Evolutionary conservation across 495 filamentous ascomycete genomes (phyloP).

Genomic region (Pseudotulostoma volvatum): DNA sequence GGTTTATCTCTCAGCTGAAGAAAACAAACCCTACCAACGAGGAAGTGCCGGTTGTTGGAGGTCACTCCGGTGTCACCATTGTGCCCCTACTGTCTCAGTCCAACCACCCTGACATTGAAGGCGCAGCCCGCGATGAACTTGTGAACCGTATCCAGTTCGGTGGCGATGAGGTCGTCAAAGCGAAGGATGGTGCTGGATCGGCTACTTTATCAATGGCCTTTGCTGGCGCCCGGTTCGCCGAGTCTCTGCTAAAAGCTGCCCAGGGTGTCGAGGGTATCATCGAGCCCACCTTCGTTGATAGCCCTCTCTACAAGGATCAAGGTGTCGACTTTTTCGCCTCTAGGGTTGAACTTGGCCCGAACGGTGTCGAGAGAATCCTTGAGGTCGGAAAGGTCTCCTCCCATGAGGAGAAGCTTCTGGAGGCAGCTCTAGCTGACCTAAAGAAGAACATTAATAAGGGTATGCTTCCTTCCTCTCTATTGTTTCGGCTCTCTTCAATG

Average conservation of each 20-base stretch:
- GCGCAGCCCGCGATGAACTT: constrained; percentile 56
- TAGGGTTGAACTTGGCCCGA: constrained; percentile 84
- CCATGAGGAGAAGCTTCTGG: constrained; percentile 77
- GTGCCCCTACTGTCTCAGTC: constrained; percentile 95
- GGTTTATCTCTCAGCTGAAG: constrained; percentile 93
- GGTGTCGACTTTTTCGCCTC: constrained; percentile 92
- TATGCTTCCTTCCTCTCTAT: constrained; percentile 3
- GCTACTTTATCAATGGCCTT: constrained; percentile 98
- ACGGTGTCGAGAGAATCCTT: constrained; percentile 87
- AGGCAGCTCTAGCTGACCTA: constrained; percentile 68
- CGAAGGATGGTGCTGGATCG: constrained; percentile 95
- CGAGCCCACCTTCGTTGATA: constrained; percentile 94
- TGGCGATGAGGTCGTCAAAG: constrained; percentile 98
- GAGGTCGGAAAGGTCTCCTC: constrained; percentile 65
- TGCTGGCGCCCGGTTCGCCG: constrained; percentile 94
- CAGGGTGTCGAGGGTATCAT: constrained; percentile 89
- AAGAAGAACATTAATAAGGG: constrained; percentile 78
- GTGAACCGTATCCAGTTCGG: constrained; percentile 96
- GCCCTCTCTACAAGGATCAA: constrained; percentile 92
- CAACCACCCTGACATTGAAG: constrained; percentile 63
- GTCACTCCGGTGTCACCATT: constrained; percentile 95
- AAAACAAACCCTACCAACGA: constrained; percentile 74
- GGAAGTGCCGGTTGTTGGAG: constrained; percentile 89
- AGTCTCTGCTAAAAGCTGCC: constrained; percentile 79
- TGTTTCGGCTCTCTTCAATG: background rate